Evolutionary conservation across 768 basidiomycete species (phyloP), one percentile per base, ranked within the genome.

Genomic region (Sarcodon sp.): DNA sequence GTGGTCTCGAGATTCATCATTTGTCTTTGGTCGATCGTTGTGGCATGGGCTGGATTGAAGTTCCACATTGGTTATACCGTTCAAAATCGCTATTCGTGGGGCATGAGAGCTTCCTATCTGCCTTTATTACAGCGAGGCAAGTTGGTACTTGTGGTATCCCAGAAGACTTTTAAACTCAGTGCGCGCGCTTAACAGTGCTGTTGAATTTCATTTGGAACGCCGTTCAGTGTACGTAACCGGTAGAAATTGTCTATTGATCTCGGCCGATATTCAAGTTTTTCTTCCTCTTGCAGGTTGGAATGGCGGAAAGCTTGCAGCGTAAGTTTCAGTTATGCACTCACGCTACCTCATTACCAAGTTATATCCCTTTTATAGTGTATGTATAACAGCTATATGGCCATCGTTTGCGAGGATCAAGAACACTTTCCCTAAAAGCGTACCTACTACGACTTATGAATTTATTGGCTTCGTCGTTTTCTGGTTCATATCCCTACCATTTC

Each of bases 401-500:
- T 49, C 50, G 27, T 52, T 57, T 45, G 21, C 21, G 21, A 27
- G 21, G 21, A 27, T 27, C 21, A 27, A 27, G 21, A 50, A 57
- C 37, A 41, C 12, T 6, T 47, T 57, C 18, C 50, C 35, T 16
- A 54, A 57, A 38, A 53, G 51, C 1, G 34, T 57, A 0, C 56
- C 56, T 0, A 43, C 46, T 37, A 54, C 49, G 10, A 52, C 51
- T 7, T 13, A 50, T 16, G 50, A 52, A 18, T 35, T 51, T 16
- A 18, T 52, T 43, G 51, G 49, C 7, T 50, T 51, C 33, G 21
- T 52, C 44, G 21, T 52, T 11, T 52, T 51, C 41, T 51, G 50
- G 50, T 11, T 52, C 32, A 16, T 56, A 27, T 56, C 55, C 10
- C n/a, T 59, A 7, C 58, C 58, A 15, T 50, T 59, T 12, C 47